These are phyloP conservation scores for Puccinellia tenuiflora DNA, from an alignment of 176 grass and related monocot species.

Conservation along the genomic window DNA sequence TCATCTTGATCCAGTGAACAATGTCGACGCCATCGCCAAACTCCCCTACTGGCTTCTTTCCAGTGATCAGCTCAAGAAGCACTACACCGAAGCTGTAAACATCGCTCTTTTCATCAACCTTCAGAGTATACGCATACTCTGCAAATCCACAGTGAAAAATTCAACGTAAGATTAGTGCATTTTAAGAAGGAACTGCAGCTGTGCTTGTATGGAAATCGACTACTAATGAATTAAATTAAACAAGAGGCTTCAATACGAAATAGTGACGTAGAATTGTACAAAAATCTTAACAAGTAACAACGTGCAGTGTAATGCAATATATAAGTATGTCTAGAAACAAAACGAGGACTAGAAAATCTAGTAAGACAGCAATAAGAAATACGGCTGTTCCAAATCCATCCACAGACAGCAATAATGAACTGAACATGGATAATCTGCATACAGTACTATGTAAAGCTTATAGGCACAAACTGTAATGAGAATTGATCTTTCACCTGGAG, in stretches of 20 bases:
- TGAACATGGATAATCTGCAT: background rate
- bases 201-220: background rate
- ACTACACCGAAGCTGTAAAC: constrained; percentile 96
- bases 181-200: background rate
- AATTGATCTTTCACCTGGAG: constrained; percentile 59
- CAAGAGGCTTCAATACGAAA: background rate
- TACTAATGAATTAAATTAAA: background rate
- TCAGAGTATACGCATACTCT: constrained; percentile 98
- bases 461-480: background rate
- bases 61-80: constrained; percentile 74
- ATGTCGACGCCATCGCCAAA: constrained; percentile 94
- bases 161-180: background rate
- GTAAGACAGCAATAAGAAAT: background rate
- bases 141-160: constrained; percentile 6
- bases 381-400: background rate
- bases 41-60: constrained; percentile 87
- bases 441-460: background rate
- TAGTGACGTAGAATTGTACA: background rate
- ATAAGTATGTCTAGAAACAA: background rate
- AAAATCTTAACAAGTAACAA: background rate
- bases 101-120: constrained; percentile 94
- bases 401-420: background rate
- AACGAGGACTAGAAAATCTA: background rate
- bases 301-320: background rate
- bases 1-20: constrained; percentile 84